Evolutionary conservation across 1,139 yeast genomes (phyloP).

Genomic region (Candida gigantensis): DNA sequence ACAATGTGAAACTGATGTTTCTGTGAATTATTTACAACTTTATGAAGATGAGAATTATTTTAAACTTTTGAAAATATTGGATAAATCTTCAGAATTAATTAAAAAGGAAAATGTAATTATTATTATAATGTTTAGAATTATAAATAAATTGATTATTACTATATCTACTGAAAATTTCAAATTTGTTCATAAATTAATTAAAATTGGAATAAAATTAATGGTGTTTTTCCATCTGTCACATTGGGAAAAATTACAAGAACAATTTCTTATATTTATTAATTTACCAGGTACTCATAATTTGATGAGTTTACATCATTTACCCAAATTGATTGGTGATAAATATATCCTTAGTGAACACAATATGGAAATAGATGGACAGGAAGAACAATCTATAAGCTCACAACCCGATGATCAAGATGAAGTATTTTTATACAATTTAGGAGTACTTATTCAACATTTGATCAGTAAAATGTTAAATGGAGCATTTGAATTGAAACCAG

Average conservation of each 20-base stretch:
- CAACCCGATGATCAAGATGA: conserved; percentile 11
- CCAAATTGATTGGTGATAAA: conserved; percentile 13
- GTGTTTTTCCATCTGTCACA: conserved; percentile 30
- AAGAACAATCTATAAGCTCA: conserved; percentile 6
- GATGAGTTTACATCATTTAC: conserved; percentile 14
- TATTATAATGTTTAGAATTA: conserved; percentile 30
- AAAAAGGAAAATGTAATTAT: conserved; percentile 27
- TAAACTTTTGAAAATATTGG: conserved; percentile 25
- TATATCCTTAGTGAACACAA: conserved; percentile 8
- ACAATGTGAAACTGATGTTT: conserved; percentile 27
- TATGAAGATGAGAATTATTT: conserved; percentile 20
- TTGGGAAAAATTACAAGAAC: conserved; percentile 32
- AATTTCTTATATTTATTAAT: conserved; percentile 39
- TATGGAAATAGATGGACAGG: conserved; percentile 12
- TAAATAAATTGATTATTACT: conserved; percentile 38
- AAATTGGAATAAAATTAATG: conserved; percentile 32
- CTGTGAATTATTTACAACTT: conserved; percentile 23
- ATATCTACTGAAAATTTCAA: conserved; percentile 33
- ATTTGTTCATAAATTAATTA: conserved; percentile 30
- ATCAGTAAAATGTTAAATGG: conserved; percentile 18
- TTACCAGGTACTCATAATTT: conserved; percentile 23
- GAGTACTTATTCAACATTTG: conserved; percentile 25
- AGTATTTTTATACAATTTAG: conserved; percentile 21
- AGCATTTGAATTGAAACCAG: conserved; percentile 19
- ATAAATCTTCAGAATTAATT: conserved; percentile 17